Percentiles rank a stretch among this genome's conserved stretches.
Conservation (phyloP, 2,329 filamentous ascomycete species). For the Ceratocystis papillata region DNA sequence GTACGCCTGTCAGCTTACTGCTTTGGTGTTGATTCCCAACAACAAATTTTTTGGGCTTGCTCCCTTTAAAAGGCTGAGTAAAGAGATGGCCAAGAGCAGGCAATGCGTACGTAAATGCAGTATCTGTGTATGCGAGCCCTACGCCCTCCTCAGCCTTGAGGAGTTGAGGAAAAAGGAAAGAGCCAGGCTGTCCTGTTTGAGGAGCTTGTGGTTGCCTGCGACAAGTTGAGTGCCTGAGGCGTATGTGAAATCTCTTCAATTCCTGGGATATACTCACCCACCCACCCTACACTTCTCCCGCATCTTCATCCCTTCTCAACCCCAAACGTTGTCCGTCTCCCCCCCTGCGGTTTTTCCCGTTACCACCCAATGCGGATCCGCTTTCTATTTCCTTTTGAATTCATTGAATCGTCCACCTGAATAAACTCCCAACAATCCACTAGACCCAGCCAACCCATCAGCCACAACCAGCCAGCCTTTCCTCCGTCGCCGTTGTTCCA, state of each 20-base stretch:
- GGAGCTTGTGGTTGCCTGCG: neutral
- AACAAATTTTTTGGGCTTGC: constrained; percentile 10
- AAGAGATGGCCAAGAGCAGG: neutral
- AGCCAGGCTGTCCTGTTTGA: constrained; percentile 5
- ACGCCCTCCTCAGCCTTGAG: neutral
- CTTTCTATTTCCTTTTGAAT: constrained; percentile 23
- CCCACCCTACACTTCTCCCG: neutral
- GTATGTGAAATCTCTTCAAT: neutral
- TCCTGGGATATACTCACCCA: neutral
- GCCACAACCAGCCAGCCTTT: constrained; percentile 15
- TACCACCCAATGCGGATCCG: constrained; percentile 20
- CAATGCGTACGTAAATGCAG: neutral
- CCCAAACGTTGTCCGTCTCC: neutral
- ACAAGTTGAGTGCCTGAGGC: constrained; percentile 3
- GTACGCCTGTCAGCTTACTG: constrained; percentile 9
- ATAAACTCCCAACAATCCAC: constrained; percentile 13
- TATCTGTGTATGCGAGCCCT: neutral
- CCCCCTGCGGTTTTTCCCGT: constrained; percentile 18
- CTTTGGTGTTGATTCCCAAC: constrained; percentile 7
- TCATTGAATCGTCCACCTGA: constrained; percentile 8
- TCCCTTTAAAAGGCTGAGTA: constrained; percentile 7
- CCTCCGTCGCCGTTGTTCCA: neutral
- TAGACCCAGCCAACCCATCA: neutral
- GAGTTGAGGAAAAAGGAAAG: neutral
- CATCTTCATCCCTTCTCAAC: neutral